Evolutionary conservation across 2,329 filamentous ascomycete species (phyloP).

Genomic region (Hymenoscyphus salicellus): DNA sequence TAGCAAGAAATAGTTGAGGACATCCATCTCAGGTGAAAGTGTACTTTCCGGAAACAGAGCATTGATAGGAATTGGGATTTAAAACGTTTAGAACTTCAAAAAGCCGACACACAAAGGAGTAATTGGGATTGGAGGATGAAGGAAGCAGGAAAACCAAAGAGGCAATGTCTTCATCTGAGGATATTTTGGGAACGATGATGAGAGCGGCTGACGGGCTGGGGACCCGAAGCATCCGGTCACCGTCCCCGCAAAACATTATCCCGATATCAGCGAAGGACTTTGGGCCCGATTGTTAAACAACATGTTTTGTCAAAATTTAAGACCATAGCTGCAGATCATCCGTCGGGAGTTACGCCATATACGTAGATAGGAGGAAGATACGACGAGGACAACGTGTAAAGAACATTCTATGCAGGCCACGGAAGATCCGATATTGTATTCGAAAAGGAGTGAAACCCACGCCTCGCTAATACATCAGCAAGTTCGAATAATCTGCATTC

Average conservation of each 20-base stretch:
- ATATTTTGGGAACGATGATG: neutral
- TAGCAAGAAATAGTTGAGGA: no score
- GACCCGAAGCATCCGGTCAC: neutral
- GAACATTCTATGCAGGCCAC: neutral
- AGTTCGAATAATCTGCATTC: neutral
- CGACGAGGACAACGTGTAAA: neutral
- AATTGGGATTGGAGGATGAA: neutral
- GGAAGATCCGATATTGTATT: conserved; percentile 1
- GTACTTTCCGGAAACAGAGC: neutral
- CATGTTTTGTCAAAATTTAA: neutral
- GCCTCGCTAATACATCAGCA: neutral
- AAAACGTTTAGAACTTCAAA: no score
- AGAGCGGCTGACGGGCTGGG: neutral
- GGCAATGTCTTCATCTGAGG: neutral
- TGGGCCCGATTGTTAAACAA: neutral
- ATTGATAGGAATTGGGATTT: neutral
- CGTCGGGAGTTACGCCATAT: neutral
- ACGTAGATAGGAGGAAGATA: neutral
- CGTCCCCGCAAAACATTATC: neutral
- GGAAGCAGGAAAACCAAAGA: neutral
- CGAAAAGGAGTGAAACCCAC: neutral
- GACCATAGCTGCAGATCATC: neutral
- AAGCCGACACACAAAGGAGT: neutral
- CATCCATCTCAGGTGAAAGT: no score
- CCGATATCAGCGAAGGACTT: neutral